A percentile compares a stretch with the other conserved stretches of the same genome.
These are phyloP conservation scores for Elongisporangium prolatum DNA, from an alignment of 352 stramenopile genomes.

Conservation along the genomic window DNA sequence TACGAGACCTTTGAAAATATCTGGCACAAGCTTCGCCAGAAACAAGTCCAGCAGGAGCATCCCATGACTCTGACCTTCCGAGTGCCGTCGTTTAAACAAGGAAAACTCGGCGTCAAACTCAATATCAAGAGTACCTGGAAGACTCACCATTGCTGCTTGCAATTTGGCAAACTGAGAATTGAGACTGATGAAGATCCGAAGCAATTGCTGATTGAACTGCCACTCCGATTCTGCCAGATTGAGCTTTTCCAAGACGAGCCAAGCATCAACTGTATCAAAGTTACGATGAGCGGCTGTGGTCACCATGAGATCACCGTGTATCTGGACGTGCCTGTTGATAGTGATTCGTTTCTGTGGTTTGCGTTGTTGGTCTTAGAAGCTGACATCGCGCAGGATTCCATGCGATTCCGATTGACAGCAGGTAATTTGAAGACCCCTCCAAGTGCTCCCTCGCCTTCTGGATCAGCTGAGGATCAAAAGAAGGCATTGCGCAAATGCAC, in stretches of 20 bases:
- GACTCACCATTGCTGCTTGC: slow-evolving; percentile 22
- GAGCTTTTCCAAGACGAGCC: slow-evolving; percentile 41
- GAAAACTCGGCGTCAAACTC: slow-evolving; percentile 29
- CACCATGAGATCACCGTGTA: slow-evolving; percentile 24
- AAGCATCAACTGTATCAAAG: slow-evolving; percentile 42
- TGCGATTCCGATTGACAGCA: slow-evolving; percentile 24
- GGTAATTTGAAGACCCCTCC: slow-evolving; percentile 16
- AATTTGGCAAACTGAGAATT: slow-evolving; percentile 32
- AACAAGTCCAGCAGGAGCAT: slow-evolving; percentile 39
- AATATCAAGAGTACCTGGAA: slow-evolving; percentile 24
- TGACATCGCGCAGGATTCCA: slow-evolving; percentile 37
- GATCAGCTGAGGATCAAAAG: slow-evolving; percentile 26
- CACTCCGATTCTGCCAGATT: slow-evolving; percentile 39
- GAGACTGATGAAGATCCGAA: slow-evolving; percentile 3
- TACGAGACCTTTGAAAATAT: slow-evolving; percentile 68
- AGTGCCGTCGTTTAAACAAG: slow-evolving; percentile 31
- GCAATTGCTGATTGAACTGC: slow-evolving; percentile 19
- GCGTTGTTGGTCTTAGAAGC: slow-evolving; percentile 47
- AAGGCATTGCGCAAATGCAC: slow-evolving; percentile 28
- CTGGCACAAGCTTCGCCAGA: slow-evolving; percentile 58
- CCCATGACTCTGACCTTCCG: slow-evolving; percentile 53
- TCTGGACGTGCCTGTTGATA: slow-evolving; percentile 36
- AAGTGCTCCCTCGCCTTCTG: slow-evolving; percentile 7
- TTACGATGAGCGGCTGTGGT: slow-evolving; percentile 14
- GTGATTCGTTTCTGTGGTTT: slow-evolving; percentile 55